Evolutionary conservation across 768 basidiomycete species (phyloP).

Genomic region (Tulasnella sp.): DNA sequence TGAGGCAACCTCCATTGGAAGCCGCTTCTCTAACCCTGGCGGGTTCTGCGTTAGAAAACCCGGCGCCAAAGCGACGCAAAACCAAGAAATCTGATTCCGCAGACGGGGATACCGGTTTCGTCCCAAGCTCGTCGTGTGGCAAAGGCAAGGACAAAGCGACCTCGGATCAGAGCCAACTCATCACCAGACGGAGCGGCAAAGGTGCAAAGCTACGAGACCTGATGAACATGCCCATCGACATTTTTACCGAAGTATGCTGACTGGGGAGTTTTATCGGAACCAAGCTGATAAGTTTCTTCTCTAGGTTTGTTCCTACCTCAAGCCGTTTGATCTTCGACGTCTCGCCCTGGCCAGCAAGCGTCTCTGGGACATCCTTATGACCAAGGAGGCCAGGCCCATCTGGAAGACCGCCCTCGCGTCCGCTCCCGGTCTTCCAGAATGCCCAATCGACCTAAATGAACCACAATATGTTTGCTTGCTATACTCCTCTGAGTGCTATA

Average conservation of each 20-base stretch:
- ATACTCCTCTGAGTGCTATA: conserved; percentile 16
- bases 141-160: background rate
- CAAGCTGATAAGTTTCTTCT: background rate
- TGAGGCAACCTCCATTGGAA: too few relatives aligned
- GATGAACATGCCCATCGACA: conserved; percentile 29
- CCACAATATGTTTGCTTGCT: conserved; percentile 25
- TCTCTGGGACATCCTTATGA: conserved; percentile 17
- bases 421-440: conserved; percentile 16
- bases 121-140: background rate
- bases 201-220: conserved; percentile 26
- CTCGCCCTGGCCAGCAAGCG: conserved; percentile 18
- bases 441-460: conserved; percentile 23
- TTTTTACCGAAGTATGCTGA: conserved; percentile 25
- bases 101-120: background rate
- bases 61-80: background rate
- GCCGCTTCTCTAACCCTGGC: too few relatives aligned
- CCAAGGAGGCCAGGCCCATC: background rate
- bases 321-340: conserved; percentile 21
- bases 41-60: background rate
- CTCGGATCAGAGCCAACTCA: background rate
- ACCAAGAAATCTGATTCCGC: background rate
- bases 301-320: conserved; percentile 20
- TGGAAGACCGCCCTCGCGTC: conserved; percentile 18
- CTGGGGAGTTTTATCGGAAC: background rate
- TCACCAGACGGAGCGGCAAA: background rate